Evolutionary conservation across 2,329 filamentous ascomycete genomes (phyloP), one percentile per base, ranked within the genome.

Genomic region (Alternaria consortialis): DNA sequence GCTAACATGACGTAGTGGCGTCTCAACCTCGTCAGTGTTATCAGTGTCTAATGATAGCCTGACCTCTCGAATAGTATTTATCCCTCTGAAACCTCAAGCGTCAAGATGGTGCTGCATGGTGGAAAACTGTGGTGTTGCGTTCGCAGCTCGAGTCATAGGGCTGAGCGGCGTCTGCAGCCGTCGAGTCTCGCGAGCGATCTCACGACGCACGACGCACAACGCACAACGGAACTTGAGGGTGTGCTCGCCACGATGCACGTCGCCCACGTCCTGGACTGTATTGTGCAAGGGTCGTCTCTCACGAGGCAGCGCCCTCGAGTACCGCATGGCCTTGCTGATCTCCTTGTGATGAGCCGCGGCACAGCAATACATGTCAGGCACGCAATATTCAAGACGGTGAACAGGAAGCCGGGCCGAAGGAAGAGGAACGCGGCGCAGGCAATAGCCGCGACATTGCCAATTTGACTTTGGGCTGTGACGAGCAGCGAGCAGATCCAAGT

Each of bases 351-450:
- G 60, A 48, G 48, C 43, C 53, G 54, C 43, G 36, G 57, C 58
- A 53, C 37, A 55, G 53, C 62, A 50, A 51, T 58, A 58, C 44
- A 59, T 56, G 64, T 46, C 67, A 71, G 69, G 68, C 67, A 73
- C 69, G 63, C 66, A 66, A 25, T 51, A 29, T 50, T 66, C 44
- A 42, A 48, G 53, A 60, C 62, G 65, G 64, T 66, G 55, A 43
- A 64, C 62, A 67, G 65, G 64, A 71, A 70, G 67, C 66, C 73
- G 72, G 73, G 57, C 73, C 73, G 72, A 73, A 66, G 64, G 55
- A 68, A 67, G 39, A 51, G 57, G 51, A 54, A 27, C 53, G 39
- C 46, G 51, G 53, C 39, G 43, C 61, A 56, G 59, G 59, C 67
- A 68, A 67, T 64, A 68, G 61, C 65, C 68, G 64, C 63, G 57